phyloP scores from a whole-genome alignment of 116 monocot genomes.

The Zostera marina region DNA sequence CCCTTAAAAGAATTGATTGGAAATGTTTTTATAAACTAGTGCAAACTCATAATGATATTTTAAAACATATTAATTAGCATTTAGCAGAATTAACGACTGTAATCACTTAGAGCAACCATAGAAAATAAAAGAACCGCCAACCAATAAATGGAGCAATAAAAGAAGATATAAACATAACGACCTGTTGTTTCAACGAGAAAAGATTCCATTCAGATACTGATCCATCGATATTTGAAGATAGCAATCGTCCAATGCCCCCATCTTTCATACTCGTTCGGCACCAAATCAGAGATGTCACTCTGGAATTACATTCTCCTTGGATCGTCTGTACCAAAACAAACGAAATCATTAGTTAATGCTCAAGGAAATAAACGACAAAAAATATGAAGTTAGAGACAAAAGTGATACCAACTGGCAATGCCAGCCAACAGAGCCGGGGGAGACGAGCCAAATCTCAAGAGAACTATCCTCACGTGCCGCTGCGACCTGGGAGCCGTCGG shows the following conservation, averaged over 20 bases:
- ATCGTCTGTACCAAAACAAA: conserved; percentile 43
- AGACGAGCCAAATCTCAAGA: conserved; percentile 88
- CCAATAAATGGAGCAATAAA: not conserved
- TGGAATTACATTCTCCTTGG: conserved; percentile 43
- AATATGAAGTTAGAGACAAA: not conserved
- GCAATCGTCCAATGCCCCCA: conserved; percentile 22
- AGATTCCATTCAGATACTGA: conserved; percentile 92
- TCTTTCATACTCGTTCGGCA: conserved; percentile 10
- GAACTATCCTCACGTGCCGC: conserved; percentile 76
- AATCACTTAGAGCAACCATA: not conserved
- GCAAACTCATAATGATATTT: too few species aligned
- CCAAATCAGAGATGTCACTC: conserved; percentile 83
- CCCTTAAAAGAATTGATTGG: too few species aligned
- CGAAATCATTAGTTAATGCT: not conserved
- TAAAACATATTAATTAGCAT: too few species aligned
- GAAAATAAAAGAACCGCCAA: not conserved
- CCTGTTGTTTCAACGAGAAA: conserved; percentile 76
- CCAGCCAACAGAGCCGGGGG: conserved; percentile 96
- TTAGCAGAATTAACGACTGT: too few species aligned
- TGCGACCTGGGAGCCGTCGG: conserved; percentile 70
- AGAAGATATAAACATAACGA: conserved; percentile 4
- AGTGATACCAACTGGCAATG: conserved; percentile 65
- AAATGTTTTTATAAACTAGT: too few species aligned
- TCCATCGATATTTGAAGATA: conserved; percentile 87
- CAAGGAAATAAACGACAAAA: not conserved